Evolutionary conservation across 1,284 basidiomycete genomes (phyloP).

Genomic region (Porogramme epimiltina): DNA sequence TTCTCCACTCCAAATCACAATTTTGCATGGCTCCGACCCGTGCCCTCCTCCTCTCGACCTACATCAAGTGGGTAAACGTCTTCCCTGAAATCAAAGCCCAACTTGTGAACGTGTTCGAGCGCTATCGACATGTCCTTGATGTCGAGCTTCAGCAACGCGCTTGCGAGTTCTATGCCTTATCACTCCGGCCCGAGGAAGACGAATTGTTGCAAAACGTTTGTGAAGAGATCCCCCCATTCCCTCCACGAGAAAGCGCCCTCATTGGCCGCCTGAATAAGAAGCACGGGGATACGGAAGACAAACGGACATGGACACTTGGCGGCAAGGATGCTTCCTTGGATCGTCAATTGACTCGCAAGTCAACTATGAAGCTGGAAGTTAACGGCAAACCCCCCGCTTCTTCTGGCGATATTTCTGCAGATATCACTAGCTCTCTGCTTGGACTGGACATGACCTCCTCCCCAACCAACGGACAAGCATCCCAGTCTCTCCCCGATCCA

Average conservation of each 20-base stretch:
- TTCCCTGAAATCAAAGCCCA: slow-evolving; percentile 98
- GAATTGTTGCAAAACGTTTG: slow-evolving; percentile 93
- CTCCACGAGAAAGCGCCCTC: slow-evolving; percentile 90
- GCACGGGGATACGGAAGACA: slow-evolving; percentile 88
- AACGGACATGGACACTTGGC: slow-evolving; percentile 94
- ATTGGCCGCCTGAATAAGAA: slow-evolving; percentile 86
- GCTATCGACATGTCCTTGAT: slow-evolving; percentile 98
- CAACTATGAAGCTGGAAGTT: slow-evolving; percentile 33
- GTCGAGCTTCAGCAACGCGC: slow-evolving; percentile 97
- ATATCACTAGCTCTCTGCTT: slow-evolving; percentile 77
- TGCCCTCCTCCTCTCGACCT: slow-evolving; percentile 92
- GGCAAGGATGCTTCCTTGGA: slow-evolving; percentile 91
- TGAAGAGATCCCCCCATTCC: slow-evolving; percentile 99
- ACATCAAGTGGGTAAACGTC: slow-evolving; percentile 99
- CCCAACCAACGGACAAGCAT: slow-evolving; percentile 25
- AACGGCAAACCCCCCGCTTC: slow-evolving; percentile 31
- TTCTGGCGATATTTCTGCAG: slow-evolving; percentile 37
- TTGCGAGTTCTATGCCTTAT: slow-evolving; percentile 92
- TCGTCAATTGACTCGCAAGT: slow-evolving; percentile 53
- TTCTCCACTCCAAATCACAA: slow-evolving; percentile 94
- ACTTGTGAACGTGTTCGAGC: slow-evolving; percentile 92
- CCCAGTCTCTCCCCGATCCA: slow-evolving; percentile 14
- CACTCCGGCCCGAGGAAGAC: slow-evolving; percentile 82
- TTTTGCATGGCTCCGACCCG: slow-evolving; percentile 93
- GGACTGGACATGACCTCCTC: slow-evolving; percentile 76